Conservation (phyloP, 192 early-diverging fungal species). For the Endogone sp. region DNA sequence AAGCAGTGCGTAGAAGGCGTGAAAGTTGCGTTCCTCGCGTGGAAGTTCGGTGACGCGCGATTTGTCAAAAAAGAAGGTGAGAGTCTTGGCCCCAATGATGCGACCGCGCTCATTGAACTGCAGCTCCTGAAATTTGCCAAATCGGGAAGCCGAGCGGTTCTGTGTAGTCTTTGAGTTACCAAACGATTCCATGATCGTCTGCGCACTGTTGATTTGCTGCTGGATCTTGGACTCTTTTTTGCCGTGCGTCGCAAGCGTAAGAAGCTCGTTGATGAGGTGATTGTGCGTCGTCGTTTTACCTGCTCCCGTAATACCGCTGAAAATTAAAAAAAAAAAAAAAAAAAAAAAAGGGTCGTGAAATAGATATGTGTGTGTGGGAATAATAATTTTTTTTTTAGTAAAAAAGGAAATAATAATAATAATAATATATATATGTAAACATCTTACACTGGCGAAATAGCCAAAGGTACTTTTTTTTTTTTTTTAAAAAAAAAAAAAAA, state of each 20-base stretch:
- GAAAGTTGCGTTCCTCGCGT: slow-evolving; percentile 57
- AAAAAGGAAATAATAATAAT: no score
- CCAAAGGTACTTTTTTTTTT: no score
- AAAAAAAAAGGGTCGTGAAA: no score
- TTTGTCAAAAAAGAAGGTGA: slow-evolving; percentile 67
- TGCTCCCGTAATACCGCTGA: slow-evolving; percentile 80
- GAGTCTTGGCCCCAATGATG: slow-evolving; percentile 74
- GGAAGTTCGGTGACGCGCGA: slow-evolving; percentile 56
- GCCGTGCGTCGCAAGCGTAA: slow-evolving; percentile 67
- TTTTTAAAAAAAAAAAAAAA: no score
- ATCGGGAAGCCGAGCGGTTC: slow-evolving; percentile 68
- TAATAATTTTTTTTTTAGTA: no score
- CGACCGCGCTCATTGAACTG: slow-evolving; percentile 87
- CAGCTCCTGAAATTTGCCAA: slow-evolving; percentile 80
- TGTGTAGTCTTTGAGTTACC: slow-evolving; percentile 60
- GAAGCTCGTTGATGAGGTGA: slow-evolving; percentile 70
- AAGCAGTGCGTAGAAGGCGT: slow-evolving; percentile 83
- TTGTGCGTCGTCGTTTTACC: slow-evolving; percentile 80
- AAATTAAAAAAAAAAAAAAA: no score
- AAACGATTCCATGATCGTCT: slow-evolving; percentile 78
- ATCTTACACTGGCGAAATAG: no score
- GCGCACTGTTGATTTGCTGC: slow-evolving; percentile 62
- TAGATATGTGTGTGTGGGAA: no score
- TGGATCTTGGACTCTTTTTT: slow-evolving; percentile 73
- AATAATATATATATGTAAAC: no score